A percentile compares a stretch with the other conserved stretches of the same genome.
These are phyloP conservation scores for Xylaria sp. DNA, from an alignment of 2,329 filamentous ascomycete genomes.

Conservation along the genomic window DNA sequence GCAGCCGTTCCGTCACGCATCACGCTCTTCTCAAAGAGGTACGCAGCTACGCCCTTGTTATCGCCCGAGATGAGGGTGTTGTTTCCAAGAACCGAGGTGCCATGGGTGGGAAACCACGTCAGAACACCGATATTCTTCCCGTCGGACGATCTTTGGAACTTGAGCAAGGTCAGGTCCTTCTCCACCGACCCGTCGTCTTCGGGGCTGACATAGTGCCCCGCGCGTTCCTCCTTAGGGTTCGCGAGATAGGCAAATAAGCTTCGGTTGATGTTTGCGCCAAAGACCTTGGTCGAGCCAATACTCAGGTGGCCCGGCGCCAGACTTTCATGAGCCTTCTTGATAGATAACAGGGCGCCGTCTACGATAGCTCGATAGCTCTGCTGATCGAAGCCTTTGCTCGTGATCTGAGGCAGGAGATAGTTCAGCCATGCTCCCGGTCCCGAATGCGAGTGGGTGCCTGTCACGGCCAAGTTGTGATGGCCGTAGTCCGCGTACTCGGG, in stretches of 20 bases:
- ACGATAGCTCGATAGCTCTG: slow-evolving; percentile 92
- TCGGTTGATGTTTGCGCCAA: slow-evolving; percentile 86
- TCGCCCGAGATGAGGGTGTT: slow-evolving; percentile 93
- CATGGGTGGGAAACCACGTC: slow-evolving; percentile 93
- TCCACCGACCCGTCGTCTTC: slow-evolving; percentile 68
- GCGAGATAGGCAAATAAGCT: slow-evolving; percentile 88
- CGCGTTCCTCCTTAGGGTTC: slow-evolving; percentile 81
- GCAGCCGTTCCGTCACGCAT: slow-evolving; percentile 63
- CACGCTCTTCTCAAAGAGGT: slow-evolving; percentile 80
- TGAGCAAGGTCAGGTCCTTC: slow-evolving; percentile 81
- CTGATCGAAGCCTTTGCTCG: slow-evolving; percentile 83
- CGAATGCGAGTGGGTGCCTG: slow-evolving; percentile 91
- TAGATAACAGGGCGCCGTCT: slow-evolving; percentile 82
- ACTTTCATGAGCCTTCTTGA: slow-evolving; percentile 80
- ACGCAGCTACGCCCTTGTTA: slow-evolving; percentile 93
- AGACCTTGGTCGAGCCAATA: slow-evolving; percentile 74
- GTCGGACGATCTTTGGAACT: slow-evolving; percentile 78
- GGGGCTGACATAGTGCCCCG: slow-evolving; percentile 66
- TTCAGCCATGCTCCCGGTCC: slow-evolving; percentile 95
- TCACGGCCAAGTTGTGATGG: slow-evolving; percentile 85
- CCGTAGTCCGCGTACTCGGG: slow-evolving; percentile 78
- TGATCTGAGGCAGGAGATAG: slow-evolving; percentile 91
- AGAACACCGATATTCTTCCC: slow-evolving; percentile 81
- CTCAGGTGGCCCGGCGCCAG: slow-evolving; percentile 60
- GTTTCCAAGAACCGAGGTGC: slow-evolving; percentile 89